Conservation (phyloP, 441 rosid genomes). For the Pelargonium cotyledonis region DNA sequence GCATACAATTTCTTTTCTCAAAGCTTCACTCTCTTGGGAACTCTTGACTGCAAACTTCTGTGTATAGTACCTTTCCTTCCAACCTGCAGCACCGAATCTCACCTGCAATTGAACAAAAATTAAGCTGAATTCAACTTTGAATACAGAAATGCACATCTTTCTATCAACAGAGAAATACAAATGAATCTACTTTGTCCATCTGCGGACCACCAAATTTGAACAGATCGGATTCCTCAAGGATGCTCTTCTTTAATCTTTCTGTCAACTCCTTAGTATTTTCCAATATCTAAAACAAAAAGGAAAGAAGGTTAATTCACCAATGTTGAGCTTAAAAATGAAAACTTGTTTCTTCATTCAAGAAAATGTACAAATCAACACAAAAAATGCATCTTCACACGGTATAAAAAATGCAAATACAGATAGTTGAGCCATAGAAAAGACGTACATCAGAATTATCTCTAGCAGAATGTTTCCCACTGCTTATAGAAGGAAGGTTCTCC, state of each 20-base stretch:
- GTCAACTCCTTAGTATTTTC: conserved; percentile 20
- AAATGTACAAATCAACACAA: too few species aligned
- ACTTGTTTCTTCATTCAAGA: too few species aligned
- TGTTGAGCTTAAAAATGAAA: neutral
- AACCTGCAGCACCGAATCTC: conserved; percentile 17
- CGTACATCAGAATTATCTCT: neutral
- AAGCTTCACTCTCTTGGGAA: conserved; percentile 1
- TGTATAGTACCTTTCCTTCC: conserved; percentile 24
- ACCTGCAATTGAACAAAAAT: conserved; percentile 12
- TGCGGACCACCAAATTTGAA: conserved; percentile 2
- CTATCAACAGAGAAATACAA: neutral
- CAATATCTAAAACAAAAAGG: neutral
- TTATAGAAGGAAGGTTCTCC: neutral
- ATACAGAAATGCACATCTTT: neutral
- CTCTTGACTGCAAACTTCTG: conserved; percentile 19
- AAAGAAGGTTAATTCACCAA: neutral
- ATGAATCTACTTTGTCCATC: conserved; percentile 12
- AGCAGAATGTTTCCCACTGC: neutral
- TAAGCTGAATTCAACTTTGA: neutral
- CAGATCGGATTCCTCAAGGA: conserved; percentile 16
- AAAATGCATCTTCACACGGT: too few species aligned
- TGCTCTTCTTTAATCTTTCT: conserved; percentile 9
- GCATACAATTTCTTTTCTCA: conserved; percentile 20
- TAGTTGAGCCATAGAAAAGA: neutral
- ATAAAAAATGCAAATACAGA: too few species aligned